These are phyloP conservation scores for Arxiozyma heterogenica DNA, from an alignment of 1,139 yeast genomes.

Conservation along the genomic window DNA sequence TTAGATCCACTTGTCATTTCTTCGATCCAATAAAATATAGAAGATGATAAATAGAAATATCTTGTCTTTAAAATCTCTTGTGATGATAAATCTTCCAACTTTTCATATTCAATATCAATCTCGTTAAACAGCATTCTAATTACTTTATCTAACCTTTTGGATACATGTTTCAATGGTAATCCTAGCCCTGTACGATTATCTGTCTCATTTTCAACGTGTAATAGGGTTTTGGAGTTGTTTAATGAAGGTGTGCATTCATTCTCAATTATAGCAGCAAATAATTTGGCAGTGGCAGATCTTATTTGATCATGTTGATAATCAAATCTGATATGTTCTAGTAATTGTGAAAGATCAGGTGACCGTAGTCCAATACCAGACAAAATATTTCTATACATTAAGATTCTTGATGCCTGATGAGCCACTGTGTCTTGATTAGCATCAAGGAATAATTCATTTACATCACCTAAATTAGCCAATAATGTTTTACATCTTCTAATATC, in stretches of 20 bases:
- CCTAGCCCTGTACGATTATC: conserved; percentile 1
- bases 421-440: conserved; percentile 53
- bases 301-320: conserved; percentile 71
- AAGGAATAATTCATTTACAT: conserved; percentile 36
- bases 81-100: conserved; percentile 27
- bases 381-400: conserved; percentile 48
- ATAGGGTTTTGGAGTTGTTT: not conserved
- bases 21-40: conserved; percentile 27
- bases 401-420: conserved; percentile 51
- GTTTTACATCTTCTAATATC: conserved; percentile 59
- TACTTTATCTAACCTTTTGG: conserved; percentile 1
- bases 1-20: conserved; percentile 26
- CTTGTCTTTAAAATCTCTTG: conserved; percentile 32
- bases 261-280: conserved; percentile 49
- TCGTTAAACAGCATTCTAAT: conserved; percentile 1
- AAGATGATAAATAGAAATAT: conserved; percentile 33
- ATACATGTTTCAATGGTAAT: conserved; percentile 4
- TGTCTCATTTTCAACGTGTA: not conserved
- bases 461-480: conserved; percentile 26
- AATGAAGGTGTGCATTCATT: conserved; percentile 44
- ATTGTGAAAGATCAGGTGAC: conserved; percentile 41
- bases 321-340: conserved; percentile 39
- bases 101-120: conserved; percentile 32
- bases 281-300: conserved; percentile 60
- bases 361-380: conserved; percentile 53